Conservation (phyloP, 2,329 filamentous ascomycete genomes). For the Microdochium bolleyi region DNA sequence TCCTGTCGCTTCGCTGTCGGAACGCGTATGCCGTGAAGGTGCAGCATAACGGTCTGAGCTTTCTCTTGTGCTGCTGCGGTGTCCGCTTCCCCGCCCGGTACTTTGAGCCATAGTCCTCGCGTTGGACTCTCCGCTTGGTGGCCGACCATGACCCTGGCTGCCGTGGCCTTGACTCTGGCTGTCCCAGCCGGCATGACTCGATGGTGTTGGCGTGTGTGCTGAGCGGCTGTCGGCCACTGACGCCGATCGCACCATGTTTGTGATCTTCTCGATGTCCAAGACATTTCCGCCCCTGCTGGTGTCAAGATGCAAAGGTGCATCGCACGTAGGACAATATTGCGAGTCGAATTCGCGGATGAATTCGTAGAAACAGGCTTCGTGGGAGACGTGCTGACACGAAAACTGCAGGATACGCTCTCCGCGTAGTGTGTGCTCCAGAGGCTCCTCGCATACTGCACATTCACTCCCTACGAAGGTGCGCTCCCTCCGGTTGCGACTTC, state of each 20-base stretch:
- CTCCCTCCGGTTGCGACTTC: conserved; percentile 74
- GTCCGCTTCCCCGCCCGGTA: conserved; percentile 16
- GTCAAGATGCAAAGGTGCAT: conserved; percentile 85
- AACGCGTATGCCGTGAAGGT: conserved; percentile 56
- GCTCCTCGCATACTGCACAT: conserved; percentile 95
- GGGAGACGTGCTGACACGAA: conserved; percentile 92
- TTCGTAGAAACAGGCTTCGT: conserved; percentile 98
- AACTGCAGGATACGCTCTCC: conserved; percentile 94
- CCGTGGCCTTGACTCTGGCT: conserved; percentile 32
- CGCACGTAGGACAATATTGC: conserved; percentile 89
- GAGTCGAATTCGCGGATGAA: conserved; percentile 93
- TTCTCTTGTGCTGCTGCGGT: conserved; percentile 16
- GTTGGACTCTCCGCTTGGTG: conserved; percentile 40
- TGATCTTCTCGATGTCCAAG: conserved; percentile 90
- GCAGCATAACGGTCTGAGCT: conserved; percentile 34
- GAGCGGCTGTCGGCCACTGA: conserved; percentile 58
- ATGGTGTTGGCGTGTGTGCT: conserved; percentile 44
- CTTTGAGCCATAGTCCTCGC: conserved; percentile 17
- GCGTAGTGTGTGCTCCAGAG: conserved; percentile 86
- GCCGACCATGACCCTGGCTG: conserved; percentile 21
- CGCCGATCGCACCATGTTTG: conserved; percentile 80
- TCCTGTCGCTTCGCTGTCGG: conserved; percentile 71
- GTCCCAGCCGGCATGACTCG: conserved; percentile 59
- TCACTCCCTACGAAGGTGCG: conserved; percentile 92
- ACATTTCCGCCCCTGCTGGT: conserved; percentile 90